Conservation (phyloP, 371 early-diverging fungal genomes). For the Mucor circinelloides region DNA sequence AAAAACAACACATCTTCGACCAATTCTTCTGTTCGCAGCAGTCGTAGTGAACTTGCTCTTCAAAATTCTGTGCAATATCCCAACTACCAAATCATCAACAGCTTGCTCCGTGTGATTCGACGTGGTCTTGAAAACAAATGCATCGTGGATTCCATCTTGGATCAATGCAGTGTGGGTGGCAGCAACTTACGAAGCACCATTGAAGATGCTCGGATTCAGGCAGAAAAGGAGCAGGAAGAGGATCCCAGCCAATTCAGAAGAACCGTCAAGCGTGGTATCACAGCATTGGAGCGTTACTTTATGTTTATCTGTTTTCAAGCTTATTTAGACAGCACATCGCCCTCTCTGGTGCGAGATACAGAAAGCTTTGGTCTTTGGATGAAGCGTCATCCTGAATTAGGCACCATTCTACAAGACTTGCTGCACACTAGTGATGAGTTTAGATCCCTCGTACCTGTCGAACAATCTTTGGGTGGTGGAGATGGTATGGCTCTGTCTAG, state of each 20-base stretch:
- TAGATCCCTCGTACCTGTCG: conserved; percentile 57
- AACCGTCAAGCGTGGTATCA: conserved; percentile 43
- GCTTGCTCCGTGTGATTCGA: conserved; percentile 66
- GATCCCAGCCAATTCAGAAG: conserved; percentile 29
- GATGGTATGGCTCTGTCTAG: conserved; percentile 69
- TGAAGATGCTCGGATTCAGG: conserved; percentile 53
- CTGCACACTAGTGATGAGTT: conserved; percentile 27
- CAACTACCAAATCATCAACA: conserved; percentile 69
- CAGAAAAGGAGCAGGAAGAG: conserved; percentile 49
- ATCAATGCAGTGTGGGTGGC: conserved; percentile 48
- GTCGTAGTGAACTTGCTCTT: not conserved
- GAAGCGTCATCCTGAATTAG: conserved; percentile 62
- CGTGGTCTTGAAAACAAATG: conserved; percentile 65
- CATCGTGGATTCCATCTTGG: conserved; percentile 63
- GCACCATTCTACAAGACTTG: conserved; percentile 59
- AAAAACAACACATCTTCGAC: not conserved
- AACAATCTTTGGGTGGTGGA: conserved; percentile 53
- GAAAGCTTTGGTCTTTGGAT: conserved; percentile 66
- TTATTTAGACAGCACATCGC: conserved; percentile 46
- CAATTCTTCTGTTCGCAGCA: conserved; percentile 1
- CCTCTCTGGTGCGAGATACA: conserved; percentile 40
- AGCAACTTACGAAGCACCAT: conserved; percentile 57
- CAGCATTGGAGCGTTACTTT: conserved; percentile 64
- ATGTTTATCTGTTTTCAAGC: conserved; percentile 68
- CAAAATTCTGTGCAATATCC: conserved; percentile 23